Base-by-base conservation (phyloP, 768 basidiomycete genomes). In the Termitomyces sp. region DNA sequence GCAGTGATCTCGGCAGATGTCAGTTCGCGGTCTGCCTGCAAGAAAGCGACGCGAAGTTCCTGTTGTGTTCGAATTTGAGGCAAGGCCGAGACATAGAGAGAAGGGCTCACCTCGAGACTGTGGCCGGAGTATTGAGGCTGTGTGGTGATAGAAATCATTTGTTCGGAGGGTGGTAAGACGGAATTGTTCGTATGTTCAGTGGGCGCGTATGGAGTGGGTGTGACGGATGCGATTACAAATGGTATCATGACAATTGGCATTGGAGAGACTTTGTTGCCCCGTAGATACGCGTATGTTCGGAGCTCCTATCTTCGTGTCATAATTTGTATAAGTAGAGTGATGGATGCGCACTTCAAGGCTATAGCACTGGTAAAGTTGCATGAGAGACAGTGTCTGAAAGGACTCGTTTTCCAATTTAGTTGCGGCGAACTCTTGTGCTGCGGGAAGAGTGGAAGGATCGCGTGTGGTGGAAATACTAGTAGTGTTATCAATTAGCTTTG, bases 41-140 rank as follows among this genome's bases (percentile, higher is more conserved):
- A 57, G 54, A 60, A 77, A 0, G 80, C 79, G 45, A 82, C 60
- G 44, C 80, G 80, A 40, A 82, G 74, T 68, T 83, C 82, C 82
- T 83, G 58, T 19, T 10, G 17, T 11, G 11, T 7, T 12, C 32
- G 21, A 27, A 21, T 55, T 7, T 5, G 5, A 43, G 42, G 17
- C n/a, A n/a, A 35, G 8, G 17, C 10, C 30, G 32, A 25, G 8
- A 17, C 8, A 19, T 3, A 19, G 7, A 17, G 7, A 51, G 35
- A 4, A 34, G 5, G 23, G 43, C 56, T 46, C 52, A 81, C 81
- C 76, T 83, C 81, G 60, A 79, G 73, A 48, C 77, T 76, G 57
- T 81, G 80, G 51, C 72, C 70, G 6, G 70, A 66, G 54, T 70
- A 80, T 47, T 63, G 67, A 14, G 69, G 67, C 28, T 72, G 66